Evolutionary conservation across 2,329 filamentous ascomycete species (phyloP), one percentile per base, ranked within the genome.

Genomic region (Scedosporium minutisporum): DNA sequence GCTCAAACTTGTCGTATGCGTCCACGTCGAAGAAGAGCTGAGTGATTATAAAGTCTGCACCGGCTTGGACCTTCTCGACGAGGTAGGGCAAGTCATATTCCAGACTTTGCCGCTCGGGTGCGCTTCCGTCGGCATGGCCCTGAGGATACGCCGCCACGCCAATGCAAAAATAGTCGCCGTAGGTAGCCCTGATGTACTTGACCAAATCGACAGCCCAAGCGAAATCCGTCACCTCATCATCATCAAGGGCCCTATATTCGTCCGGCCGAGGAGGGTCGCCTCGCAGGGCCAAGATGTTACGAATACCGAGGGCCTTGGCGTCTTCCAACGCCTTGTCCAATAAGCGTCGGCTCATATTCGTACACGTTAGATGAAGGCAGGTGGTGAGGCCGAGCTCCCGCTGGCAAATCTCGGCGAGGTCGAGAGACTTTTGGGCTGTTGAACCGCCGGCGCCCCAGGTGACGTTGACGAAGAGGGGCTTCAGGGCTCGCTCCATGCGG

Each of bases 41-140:
- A 0, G 95, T 97, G 91, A 99, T 96, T 75, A 99, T 89, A 71
- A 99, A 99, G 76, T 97, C 93, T 60, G 93, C 95, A 1, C 95
- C 95, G 3, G 95, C 95, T 68, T 88, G 81, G 0, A 88, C 89
- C 81, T 99, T 99, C 67, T 96, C 92, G 10, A 96, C 85, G 62
- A 99, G 80, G 70, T 89, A 96, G 0, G 93, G 90, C 64, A 99
- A 76, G 75, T 99, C 95, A 65, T 89, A 83, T 69, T 96, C 90
- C 44, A 87, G 70, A 67, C 82, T 85, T 75, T 88, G 85, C 27
- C 81, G 83, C 41, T 80, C 72, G 1, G 93, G 93, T 73, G 96
- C 88, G 65, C 87, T 91, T 74, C 96, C 91, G 71, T 96, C 92
- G 5, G 92, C 88, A 73, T 97, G 95, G 6, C 95, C 95, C 74